Conservation (phyloP, 352 stramenopile genomes). For the Aphanomyces invadans region DNA sequence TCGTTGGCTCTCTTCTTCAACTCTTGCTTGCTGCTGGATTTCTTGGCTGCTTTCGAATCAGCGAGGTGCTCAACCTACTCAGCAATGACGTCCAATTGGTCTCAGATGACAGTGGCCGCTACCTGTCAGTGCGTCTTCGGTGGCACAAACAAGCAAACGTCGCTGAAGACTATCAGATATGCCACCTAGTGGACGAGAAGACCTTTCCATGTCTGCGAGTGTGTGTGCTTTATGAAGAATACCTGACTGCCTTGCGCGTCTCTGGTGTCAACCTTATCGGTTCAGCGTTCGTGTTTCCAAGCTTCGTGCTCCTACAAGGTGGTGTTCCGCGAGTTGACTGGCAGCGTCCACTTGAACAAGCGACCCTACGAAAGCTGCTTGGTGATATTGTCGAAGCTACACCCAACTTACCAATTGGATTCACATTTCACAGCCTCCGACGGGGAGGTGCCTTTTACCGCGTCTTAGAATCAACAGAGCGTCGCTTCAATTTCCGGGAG, state of each 20-base stretch:
- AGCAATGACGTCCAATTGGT: not conserved
- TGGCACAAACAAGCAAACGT: not conserved
- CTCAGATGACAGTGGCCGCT: not conserved
- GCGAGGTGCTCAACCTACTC: not conserved
- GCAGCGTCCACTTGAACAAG: not conserved
- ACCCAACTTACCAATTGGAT: not conserved
- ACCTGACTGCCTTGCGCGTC: not conserved
- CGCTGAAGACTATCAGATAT: not conserved
- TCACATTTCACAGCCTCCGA: not conserved
- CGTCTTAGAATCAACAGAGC: not conserved
- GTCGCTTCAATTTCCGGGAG: not conserved
- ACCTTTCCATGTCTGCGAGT: not conserved
- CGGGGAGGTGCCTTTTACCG: not conserved
- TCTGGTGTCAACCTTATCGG: not conserved
- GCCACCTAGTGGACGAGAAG: not conserved
- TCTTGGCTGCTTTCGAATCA: conserved; percentile 2
- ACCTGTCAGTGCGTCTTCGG: not conserved
- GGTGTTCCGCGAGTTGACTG: not conserved
- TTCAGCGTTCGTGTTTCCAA: not conserved
- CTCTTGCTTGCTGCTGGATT: not conserved
- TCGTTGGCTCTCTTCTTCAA: not conserved
- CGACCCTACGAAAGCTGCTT: not conserved
- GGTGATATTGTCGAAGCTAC: not conserved
- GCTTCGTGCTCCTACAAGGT: not conserved
- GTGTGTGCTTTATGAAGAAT: not conserved